Percentiles rank a stretch among this genome's conserved stretches.
phyloP scores from a whole-genome alignment of 345 rosid species.

The Gossypium anomalum region DNA sequence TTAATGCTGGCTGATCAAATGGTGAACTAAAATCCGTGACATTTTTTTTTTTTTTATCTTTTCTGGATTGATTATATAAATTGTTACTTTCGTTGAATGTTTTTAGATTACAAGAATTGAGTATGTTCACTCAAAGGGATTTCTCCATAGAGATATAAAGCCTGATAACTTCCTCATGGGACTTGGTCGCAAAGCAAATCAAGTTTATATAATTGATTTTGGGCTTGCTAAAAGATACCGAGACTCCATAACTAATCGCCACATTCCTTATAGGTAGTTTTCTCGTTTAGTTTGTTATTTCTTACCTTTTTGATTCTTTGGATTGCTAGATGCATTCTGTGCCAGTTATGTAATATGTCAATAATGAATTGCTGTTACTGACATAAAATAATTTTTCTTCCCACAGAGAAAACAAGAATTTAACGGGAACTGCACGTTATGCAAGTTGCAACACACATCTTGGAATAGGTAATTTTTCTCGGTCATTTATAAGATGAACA shows the following conservation, averaged over 20 bases:
- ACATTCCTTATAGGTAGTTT: conserved; percentile 62
- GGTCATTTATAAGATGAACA: background rate
- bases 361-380: background rate
- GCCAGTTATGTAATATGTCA: background rate
- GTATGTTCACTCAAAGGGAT: conserved; percentile 57
- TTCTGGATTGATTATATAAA: background rate
- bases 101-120: conserved; percentile 61
- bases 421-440: conserved; percentile 96
- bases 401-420: conserved; percentile 86
- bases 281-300: background rate
- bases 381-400: background rate
- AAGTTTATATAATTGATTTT: conserved; percentile 73
- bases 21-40: conserved; percentile 34
- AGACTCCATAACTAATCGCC: conserved; percentile 51
- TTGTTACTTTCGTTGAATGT: background rate
- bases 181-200: conserved; percentile 68
- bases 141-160: conserved; percentile 69
- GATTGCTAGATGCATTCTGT: background rate
- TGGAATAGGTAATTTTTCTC: conserved; percentile 70
- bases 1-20: conserved; percentile 90
- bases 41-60: background rate
- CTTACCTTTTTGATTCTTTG: background rate
- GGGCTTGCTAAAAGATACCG: conserved; percentile 82
- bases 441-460: conserved; percentile 98
- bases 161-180: conserved; percentile 85